A percentile compares a stretch with the other conserved stretches of the same genome.
These are phyloP conservation scores for Immersiporthe knoxdaviesiana DNA, from an alignment of 2,329 filamentous ascomycete genomes.

Conservation along the genomic window DNA sequence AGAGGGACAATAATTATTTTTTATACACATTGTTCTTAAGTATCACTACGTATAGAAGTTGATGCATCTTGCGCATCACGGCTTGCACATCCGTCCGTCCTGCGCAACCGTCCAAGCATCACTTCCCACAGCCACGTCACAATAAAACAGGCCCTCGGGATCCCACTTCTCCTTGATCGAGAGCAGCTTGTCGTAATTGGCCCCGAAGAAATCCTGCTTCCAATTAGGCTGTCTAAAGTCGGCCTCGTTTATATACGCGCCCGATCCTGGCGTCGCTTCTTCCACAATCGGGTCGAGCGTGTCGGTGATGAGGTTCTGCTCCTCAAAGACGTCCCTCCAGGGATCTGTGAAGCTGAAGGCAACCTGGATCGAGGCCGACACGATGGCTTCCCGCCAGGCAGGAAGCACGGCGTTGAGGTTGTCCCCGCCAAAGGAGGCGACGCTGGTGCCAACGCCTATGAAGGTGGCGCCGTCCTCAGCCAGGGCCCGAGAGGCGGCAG, in stretches of 20 bases:
- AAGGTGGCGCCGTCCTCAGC: conserved; percentile 26
- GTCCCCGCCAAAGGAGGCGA: conserved; percentile 32
- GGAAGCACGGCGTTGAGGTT: conserved; percentile 42
- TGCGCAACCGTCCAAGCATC: conserved; percentile 50
- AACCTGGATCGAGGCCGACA: conserved; percentile 39
- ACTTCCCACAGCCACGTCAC: conserved; percentile 53
- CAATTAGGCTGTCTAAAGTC: conserved; percentile 52
- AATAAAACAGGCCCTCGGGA: conserved; percentile 50
- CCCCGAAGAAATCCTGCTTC: conserved; percentile 51
- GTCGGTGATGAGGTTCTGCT: conserved; percentile 38
- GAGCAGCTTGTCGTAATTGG: conserved; percentile 46
- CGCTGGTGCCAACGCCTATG: conserved; percentile 27
- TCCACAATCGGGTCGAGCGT: conserved; percentile 36
- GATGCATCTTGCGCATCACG: not conserved
- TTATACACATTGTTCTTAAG: no score
- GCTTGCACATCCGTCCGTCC: conserved; percentile 38
- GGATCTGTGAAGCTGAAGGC: conserved; percentile 33
- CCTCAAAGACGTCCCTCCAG: conserved; percentile 34
- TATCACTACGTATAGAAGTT: not conserved
- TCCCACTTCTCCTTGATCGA: conserved; percentile 54
- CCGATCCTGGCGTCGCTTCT: conserved; percentile 44
- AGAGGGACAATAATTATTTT: no score
- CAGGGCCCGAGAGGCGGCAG: conserved; percentile 8
- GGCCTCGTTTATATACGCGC: conserved; percentile 56
- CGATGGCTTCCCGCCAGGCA: conserved; percentile 42